Base-by-base conservation (phyloP, 2,329 filamentous ascomycete species). In the Remersonia thermophila region DNA sequence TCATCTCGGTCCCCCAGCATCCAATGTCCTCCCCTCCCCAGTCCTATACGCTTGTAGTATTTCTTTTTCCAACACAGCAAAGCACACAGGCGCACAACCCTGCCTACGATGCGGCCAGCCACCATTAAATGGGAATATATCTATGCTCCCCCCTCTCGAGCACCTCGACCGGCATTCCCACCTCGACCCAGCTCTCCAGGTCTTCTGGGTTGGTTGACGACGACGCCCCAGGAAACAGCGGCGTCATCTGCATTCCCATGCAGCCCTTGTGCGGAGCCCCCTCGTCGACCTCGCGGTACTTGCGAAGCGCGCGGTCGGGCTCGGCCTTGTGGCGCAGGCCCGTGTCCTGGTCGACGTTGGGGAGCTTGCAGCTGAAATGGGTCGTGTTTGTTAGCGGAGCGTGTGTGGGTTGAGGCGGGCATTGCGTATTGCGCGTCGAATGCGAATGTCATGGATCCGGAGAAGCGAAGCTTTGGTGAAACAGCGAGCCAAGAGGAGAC, bases 201-300 rank as follows among this genome's bases (percentile, higher is more conserved):
- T 49, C 49, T 10, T 54, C 51, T 4, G 43, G 26, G 15, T 33
- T 35, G 4, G 40, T 40, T 4, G 50, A 44, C 15, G 54, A 44
- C 4, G 40, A 40, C 4, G 50, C 44, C 15, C 54, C 44, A 7
- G 63, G 36, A 67, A 71, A 51, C 20, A 71, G 45, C 5, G 77
- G 77, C 27, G 71, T 74, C 40, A 81, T 56, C 53, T 79, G 74
- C 72, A 83, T 77, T 5, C 77, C 77, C 17, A 81, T 51, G 44
- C 75, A 78, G 1, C 73, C 71, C 36, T 55, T 59, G 32, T 59
- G 62, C 18, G 69, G 68, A 0, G 71, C 69, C 2, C 77, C 77
- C 14, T 64, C 56, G 51, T 81, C 77, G 16, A 81, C 70, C 8
- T 71, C 62, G 10, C 77, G 66, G 44, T 69, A 67, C 41, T 66